Conservation (phyloP, 2,329 filamentous ascomycete genomes). For the Chalaropsis ovoidea region DNA sequence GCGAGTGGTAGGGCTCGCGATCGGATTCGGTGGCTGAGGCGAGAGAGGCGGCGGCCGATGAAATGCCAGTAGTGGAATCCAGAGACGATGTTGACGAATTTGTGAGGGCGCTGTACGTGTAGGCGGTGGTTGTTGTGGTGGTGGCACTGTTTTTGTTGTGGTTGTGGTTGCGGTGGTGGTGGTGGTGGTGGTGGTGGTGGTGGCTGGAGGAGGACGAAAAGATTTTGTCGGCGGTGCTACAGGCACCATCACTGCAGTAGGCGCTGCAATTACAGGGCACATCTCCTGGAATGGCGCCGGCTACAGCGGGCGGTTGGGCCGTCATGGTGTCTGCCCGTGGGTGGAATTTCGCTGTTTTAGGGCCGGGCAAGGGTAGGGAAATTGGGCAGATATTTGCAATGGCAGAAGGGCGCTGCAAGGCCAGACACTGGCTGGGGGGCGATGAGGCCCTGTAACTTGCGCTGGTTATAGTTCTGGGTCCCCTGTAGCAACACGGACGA, state of each 20-base stretch:
- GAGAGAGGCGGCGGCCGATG: not conserved
- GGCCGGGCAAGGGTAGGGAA: not conserved
- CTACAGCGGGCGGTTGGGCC: not conserved
- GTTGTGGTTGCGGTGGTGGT: not conserved
- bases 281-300: not conserved
- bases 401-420: not conserved
- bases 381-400: slow-evolving; percentile 1
- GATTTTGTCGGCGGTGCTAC: not conserved
- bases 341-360: slow-evolving; percentile 4
- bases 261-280: not conserved
- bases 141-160: not conserved
- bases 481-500: slow-evolving; percentile 9
- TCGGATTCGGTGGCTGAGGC: not conserved
- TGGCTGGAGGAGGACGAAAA: not conserved
- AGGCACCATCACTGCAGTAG: not conserved
- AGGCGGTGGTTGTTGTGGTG: not conserved
- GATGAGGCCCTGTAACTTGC: not conserved
- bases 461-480: not conserved
- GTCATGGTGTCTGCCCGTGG: not conserved
- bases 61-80: not conserved
- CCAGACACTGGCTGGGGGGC: not conserved
- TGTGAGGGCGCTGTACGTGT: slow-evolving; percentile 2
- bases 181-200: not conserved
- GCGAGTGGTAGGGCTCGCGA: not conserved
- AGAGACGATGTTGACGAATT: slow-evolving; percentile 8